Evolutionary conservation across 495 filamentous ascomycete species (phyloP).

Genomic region (Tuber umbilicatum): DNA sequence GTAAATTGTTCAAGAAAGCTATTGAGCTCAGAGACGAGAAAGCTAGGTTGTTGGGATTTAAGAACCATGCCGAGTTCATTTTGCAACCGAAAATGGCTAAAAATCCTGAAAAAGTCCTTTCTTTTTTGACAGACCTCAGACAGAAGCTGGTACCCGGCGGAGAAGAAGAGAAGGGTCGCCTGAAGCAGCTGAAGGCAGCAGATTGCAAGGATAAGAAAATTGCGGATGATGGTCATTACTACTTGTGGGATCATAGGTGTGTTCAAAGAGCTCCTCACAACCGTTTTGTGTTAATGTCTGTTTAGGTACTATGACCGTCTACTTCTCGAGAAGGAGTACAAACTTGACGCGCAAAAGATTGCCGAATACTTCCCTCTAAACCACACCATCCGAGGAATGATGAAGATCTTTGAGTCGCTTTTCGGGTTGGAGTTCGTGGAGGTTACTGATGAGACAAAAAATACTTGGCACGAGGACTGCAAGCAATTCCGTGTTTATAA

Average conservation of each 20-base stretch:
- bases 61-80: constrained; percentile 81
- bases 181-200: constrained; percentile 72
- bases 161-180: constrained; percentile 61
- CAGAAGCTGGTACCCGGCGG: constrained; percentile 68
- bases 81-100: constrained; percentile 99
- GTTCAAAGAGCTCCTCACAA: background rate
- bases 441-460: constrained; percentile 57
- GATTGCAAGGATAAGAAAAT: constrained; percentile 59
- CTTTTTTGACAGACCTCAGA: constrained; percentile 77
- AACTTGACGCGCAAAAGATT: constrained; percentile 79
- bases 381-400: constrained; percentile 80
- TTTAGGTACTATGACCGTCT: constrained; percentile 78
- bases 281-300: background rate
- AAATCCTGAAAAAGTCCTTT: constrained; percentile 73
- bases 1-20: constrained; percentile 76
- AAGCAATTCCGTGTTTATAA: constrained; percentile 61
- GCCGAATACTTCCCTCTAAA: constrained; percentile 90
- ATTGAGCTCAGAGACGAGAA: constrained; percentile 86
- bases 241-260: constrained; percentile 72
- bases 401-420: constrained; percentile 86
- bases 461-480: constrained; percentile 60
- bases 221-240: constrained; percentile 66
- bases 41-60: constrained; percentile 83
- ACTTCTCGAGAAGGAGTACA: constrained; percentile 86
- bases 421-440: constrained; percentile 90